phyloP scores from a whole-genome alignment of 352 stramenopile species.

The Globisporangium perplexum region DNA sequence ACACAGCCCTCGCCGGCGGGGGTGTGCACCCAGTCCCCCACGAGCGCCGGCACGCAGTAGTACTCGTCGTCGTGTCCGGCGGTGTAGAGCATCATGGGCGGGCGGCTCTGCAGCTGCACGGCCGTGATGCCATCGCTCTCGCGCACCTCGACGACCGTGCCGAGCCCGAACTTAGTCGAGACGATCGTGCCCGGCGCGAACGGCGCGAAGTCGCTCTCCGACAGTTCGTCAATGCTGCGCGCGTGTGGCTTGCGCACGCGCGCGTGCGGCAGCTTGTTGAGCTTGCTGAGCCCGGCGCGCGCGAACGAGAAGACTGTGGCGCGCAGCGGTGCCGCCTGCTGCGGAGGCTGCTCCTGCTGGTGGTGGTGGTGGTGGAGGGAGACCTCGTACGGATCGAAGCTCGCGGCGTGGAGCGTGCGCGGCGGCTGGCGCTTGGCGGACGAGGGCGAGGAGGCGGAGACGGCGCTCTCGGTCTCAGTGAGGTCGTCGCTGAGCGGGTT shows the following conservation, averaged over 20 bases:
- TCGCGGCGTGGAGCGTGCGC: constrained; percentile 8
- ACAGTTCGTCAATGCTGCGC: constrained; percentile 36
- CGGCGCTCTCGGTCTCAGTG: constrained; percentile 57
- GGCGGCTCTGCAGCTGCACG: constrained; percentile 37
- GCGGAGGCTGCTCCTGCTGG: constrained; percentile 2
- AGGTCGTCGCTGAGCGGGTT: constrained; percentile 33
- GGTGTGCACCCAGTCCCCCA: constrained; percentile 54
- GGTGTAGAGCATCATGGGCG: constrained; percentile 31
- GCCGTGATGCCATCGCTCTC: constrained; percentile 43
- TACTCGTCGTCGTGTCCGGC: constrained; percentile 32
- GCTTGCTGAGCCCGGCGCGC: constrained; percentile 31
- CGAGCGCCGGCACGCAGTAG: constrained; percentile 48
- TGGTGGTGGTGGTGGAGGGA: background rate
- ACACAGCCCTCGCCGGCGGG: constrained; percentile 47
- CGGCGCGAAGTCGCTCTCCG: constrained; percentile 31
- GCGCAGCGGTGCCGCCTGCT: constrained; percentile 15
- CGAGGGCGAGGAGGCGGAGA: constrained; percentile 32
- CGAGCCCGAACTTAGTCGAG: constrained; percentile 59
- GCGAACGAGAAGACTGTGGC: constrained; percentile 47
- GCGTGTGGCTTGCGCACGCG: constrained; percentile 18
- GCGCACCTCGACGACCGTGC: constrained; percentile 45
- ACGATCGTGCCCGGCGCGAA: constrained; percentile 39
- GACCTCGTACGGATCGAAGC: constrained; percentile 15
- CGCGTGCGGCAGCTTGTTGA: constrained; percentile 21
- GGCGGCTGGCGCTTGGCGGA: constrained; percentile 10